phyloP scores from a whole-genome alignment of 208 protist genomes.

The Trichomonas tenax region DNA sequence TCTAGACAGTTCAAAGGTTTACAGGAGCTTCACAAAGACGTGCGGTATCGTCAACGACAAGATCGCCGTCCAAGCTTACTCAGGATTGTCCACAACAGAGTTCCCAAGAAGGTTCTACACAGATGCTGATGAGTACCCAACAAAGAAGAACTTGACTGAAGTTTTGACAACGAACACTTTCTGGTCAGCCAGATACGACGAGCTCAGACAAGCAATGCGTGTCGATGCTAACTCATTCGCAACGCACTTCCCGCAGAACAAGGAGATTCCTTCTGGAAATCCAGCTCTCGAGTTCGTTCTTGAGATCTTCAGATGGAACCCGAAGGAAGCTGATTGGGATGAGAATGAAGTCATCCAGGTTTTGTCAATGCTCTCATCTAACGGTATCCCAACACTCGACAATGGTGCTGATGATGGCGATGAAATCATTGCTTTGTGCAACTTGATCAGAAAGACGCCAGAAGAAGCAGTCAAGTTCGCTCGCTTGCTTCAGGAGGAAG shows the following conservation, averaged over 20 bases:
- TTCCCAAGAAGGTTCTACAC: not conserved
- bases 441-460: not conserved
- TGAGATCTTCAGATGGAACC: not conserved
- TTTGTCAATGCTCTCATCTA: not conserved
- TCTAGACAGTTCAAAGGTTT: not conserved
- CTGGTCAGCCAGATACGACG: not conserved
- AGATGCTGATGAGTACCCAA: not conserved
- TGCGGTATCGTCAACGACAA: not conserved
- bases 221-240: not conserved
- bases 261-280: not conserved
- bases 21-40: not conserved
- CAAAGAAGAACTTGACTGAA: not conserved
- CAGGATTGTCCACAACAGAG: not conserved
- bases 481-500: not conserved
- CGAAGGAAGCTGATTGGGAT: not conserved
- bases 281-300: not conserved
- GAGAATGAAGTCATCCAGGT: not conserved
- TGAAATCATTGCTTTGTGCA: not conserved
- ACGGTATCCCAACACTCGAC: not conserved
- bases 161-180: not conserved
- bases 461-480: not conserved
- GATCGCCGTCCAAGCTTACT: not conserved
- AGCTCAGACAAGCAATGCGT: not conserved
- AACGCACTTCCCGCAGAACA: not conserved
- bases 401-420: not conserved